phyloP scores from a whole-genome alignment of 1,139 yeast species.

The Debaryomyces subglobosus region DNA sequence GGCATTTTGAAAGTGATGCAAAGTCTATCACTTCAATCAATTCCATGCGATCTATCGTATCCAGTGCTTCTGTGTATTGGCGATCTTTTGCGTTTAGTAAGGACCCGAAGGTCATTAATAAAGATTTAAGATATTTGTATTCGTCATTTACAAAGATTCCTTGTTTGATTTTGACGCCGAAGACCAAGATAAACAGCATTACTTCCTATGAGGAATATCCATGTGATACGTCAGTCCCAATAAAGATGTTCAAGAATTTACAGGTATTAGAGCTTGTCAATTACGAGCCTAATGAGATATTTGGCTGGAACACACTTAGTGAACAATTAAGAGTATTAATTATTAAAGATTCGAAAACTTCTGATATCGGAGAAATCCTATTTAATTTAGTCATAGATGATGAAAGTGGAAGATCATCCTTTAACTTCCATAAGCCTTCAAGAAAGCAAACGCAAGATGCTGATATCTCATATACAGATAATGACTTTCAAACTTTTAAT shows the following conservation, averaged over 20 bases:
- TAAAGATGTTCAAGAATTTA: conserved; percentile 60
- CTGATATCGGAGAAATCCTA: conserved; percentile 53
- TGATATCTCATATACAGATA: conserved; percentile 15
- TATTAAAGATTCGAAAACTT: conserved; percentile 52
- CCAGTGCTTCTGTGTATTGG: conserved; percentile 50
- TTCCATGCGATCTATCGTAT: conserved; percentile 60
- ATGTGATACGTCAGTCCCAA: conserved; percentile 69
- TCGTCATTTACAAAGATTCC: conserved; percentile 71
- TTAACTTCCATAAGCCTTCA: conserved; percentile 21
- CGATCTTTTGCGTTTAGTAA: conserved; percentile 38
- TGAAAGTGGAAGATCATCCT: conserved; percentile 49
- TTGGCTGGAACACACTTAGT: conserved; percentile 64
- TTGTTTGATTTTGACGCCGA: conserved; percentile 61
- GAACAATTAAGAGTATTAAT: conserved; percentile 59
- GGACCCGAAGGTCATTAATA: conserved; percentile 47
- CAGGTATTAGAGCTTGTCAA: conserved; percentile 63
- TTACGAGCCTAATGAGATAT: conserved; percentile 64
- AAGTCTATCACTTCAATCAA: conserved; percentile 64
- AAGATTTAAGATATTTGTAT: conserved; percentile 59
- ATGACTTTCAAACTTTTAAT: conserved; percentile 16
- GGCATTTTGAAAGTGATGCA: conserved; percentile 57
- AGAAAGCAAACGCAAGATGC: conserved; percentile 23
- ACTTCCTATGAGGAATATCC: conserved; percentile 71
- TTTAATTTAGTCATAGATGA: conserved; percentile 58
- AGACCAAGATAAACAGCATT: conserved; percentile 57